Percentiles rank a stretch among this genome's conserved stretches.
Conservation (phyloP, 805 yeast species). For the Wickerhamiella lipophila region DNA sequence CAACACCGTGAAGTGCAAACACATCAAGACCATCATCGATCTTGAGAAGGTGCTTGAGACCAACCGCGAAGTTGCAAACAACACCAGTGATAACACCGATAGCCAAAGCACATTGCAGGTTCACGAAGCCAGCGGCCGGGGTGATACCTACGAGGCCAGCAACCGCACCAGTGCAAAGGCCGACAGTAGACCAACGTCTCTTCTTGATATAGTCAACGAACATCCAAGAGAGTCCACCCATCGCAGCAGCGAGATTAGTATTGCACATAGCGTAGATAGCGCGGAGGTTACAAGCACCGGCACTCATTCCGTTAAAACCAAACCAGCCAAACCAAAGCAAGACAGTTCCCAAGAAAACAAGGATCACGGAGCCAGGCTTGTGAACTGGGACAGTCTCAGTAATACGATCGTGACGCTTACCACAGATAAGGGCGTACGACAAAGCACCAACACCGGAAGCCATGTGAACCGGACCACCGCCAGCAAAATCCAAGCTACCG, state of each 20-base stretch:
- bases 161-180: slow-evolving; percentile 82
- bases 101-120: slow-evolving; percentile 75
- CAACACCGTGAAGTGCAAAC: slow-evolving; percentile 86
- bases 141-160: slow-evolving; percentile 93
- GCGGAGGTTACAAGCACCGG: slow-evolving; percentile 85
- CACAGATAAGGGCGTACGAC: slow-evolving; percentile 82
- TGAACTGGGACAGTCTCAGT: slow-evolving; percentile 66
- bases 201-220: slow-evolving; percentile 74
- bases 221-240: slow-evolving; percentile 93
- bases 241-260: slow-evolving; percentile 87
- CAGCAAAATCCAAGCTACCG: slow-evolving; percentile 92
- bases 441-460: slow-evolving; percentile 89
- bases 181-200: slow-evolving; percentile 90
- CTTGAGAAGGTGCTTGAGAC: slow-evolving; percentile 53
- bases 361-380: slow-evolving; percentile 85
- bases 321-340: slow-evolving; percentile 99
- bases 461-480: slow-evolving; percentile 98
- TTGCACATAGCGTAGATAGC: slow-evolving; percentile 89
- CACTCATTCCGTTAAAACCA: slow-evolving; percentile 97
- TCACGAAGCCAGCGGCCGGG: slow-evolving; percentile 94
- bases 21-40: slow-evolving; percentile 96
- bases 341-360: slow-evolving; percentile 83
- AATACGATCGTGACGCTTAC: slow-evolving; percentile 76
- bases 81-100: slow-evolving; percentile 70
- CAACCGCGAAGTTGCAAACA: slow-evolving; percentile 76